Evolutionary conservation across 768 basidiomycete species (phyloP).

Genomic region (Cantharellus anzutake): DNA sequence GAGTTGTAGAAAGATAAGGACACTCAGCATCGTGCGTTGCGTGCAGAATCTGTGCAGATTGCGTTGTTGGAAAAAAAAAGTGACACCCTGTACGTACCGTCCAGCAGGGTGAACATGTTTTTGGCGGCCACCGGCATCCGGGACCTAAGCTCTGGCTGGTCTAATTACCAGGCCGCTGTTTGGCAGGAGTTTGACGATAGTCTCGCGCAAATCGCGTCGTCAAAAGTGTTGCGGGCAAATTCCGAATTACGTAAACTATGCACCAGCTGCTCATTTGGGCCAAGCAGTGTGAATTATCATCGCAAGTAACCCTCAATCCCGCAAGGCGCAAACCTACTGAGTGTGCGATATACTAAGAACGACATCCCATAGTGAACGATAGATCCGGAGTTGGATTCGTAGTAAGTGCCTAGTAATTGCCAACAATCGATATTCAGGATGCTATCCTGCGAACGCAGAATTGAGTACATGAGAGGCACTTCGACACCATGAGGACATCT

Average conservation of each 20-base stretch:
- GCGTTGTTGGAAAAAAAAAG: not conserved
- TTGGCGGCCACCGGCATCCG: slow-evolving; percentile 7
- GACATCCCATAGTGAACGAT: too few species aligned
- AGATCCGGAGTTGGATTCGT: too few species aligned
- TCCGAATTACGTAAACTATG: not conserved
- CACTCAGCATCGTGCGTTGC: not conserved
- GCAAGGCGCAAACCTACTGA: too few species aligned
- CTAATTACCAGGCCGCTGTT: not conserved
- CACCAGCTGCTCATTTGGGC: not conserved
- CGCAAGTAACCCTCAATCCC: too few species aligned
- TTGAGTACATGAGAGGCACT: too few species aligned
- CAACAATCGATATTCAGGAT: too few species aligned
- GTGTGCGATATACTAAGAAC: too few species aligned
- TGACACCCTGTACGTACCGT: not conserved
- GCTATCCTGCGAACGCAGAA: too few species aligned
- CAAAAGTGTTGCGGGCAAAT: not conserved
- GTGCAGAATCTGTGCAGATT: not conserved
- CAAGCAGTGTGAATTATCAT: too few species aligned
- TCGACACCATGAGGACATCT: too few species aligned
- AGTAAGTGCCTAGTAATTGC: too few species aligned
- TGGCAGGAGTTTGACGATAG: not conserved
- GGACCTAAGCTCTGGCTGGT: not conserved
- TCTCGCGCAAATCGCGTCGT: not conserved
- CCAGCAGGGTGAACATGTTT: slow-evolving; percentile 5
- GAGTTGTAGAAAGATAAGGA: not conserved